A percentile compares a stretch with the other conserved stretches of the same genome.
Evolutionary conservation across 495 filamentous ascomycete species (phyloP).

Genomic region (Daldinia childiae): DNA sequence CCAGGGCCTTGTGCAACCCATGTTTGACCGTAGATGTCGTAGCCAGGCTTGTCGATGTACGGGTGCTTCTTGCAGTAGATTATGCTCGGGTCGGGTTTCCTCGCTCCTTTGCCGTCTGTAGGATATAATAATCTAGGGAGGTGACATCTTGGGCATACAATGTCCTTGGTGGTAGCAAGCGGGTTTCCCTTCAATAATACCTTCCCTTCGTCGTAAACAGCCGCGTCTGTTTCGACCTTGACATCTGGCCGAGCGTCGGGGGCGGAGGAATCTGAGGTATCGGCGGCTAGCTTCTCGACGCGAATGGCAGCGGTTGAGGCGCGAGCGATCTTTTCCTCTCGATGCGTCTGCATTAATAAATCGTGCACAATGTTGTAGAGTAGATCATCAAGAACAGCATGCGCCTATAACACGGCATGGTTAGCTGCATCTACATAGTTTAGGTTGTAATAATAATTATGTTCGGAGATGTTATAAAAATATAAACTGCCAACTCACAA

Average conservation of each 20-base stretch:
- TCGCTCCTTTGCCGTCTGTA: slow-evolving; percentile 67
- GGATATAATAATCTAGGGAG: slow-evolving; percentile 72
- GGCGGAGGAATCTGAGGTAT: slow-evolving; percentile 56
- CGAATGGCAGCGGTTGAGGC: slow-evolving; percentile 76
- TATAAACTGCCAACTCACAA: slow-evolving; percentile 52
- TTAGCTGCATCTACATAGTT: slow-evolving; percentile 21
- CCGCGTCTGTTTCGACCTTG: slow-evolving; percentile 74
- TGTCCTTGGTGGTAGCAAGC: slow-evolving; percentile 74
- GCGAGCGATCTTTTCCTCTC: slow-evolving; percentile 76
- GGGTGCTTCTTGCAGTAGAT: slow-evolving; percentile 82
- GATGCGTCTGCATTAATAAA: slow-evolving; percentile 73
- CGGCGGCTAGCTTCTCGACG: slow-evolving; percentile 72
- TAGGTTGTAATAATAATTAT: slow-evolving; percentile 12
- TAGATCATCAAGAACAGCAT: slow-evolving; percentile 70
- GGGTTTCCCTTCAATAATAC: slow-evolving; percentile 80
- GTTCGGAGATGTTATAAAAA: slow-evolving; percentile 16
- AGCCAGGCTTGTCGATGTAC: slow-evolving; percentile 74
- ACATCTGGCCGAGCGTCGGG: slow-evolving; percentile 56
- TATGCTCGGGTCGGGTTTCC: slow-evolving; percentile 67
- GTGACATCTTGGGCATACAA: slow-evolving; percentile 72
- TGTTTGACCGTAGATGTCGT: slow-evolving; percentile 85
- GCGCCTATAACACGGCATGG: slow-evolving; percentile 50
- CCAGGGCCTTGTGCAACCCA: slow-evolving; percentile 65
- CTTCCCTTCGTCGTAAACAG: slow-evolving; percentile 75
- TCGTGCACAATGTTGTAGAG: slow-evolving; percentile 79